Evolutionary conservation across 208 protist species (phyloP).

Genomic region (Trypanosoma melophagium): DNA sequence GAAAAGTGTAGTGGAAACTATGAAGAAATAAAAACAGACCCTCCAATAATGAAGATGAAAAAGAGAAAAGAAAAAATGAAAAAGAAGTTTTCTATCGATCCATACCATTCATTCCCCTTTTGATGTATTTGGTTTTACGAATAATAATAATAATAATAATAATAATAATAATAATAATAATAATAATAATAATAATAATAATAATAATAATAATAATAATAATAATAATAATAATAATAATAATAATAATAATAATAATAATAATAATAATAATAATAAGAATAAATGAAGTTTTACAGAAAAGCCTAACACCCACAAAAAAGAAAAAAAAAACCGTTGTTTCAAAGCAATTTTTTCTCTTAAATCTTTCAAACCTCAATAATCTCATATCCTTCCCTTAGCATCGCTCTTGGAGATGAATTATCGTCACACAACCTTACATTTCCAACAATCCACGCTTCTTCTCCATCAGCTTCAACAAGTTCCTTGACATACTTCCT

Average conservation of each 20-base stretch:
- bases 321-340: not conserved
- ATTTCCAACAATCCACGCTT: constrained; percentile 88
- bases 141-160: too few relatives aligned
- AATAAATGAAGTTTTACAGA: too few relatives aligned
- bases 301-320: too few relatives aligned
- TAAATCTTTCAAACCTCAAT: constrained; percentile 67
- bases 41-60: too few relatives aligned
- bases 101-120: not conserved
- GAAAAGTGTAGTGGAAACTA: not conserved
- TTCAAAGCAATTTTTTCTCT: too few relatives aligned
- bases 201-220: too few relatives aligned
- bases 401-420: constrained; percentile 41
- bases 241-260: too few relatives aligned
- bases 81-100: constrained; percentile 1
- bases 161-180: too few relatives aligned
- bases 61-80: constrained; percentile 16
- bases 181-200: too few relatives aligned
- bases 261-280: too few relatives aligned
- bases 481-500: constrained; percentile 72
- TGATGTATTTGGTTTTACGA: too few relatives aligned
- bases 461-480: constrained; percentile 60
- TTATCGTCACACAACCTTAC: constrained; percentile 34
- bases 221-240: too few relatives aligned
- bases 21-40: constrained; percentile 9
- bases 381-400: constrained; percentile 59